Base-by-base conservation (phyloP, 1,284 basidiomycete genomes). In the Fomitopsis schrenkii region DNA sequence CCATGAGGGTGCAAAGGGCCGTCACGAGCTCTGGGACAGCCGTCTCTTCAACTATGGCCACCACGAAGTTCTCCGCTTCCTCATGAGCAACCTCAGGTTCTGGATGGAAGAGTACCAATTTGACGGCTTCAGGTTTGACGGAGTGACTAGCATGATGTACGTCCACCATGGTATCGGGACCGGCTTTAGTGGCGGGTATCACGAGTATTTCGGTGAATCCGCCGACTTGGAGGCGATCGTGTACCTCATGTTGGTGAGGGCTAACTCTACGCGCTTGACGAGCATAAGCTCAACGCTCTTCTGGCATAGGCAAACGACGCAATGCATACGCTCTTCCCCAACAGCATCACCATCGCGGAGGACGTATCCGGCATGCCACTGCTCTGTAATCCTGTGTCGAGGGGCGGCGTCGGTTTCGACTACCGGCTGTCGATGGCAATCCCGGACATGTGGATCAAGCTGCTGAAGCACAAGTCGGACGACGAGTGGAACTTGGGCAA, bases 371-470 rank as follows among this genome's bases (percentile, higher is more conserved):
- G 97, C 26, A 99, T 99, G 97, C 97, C 97, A 1, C 88, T 97
- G 1, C 86, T 99, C 22, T 92, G 97, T 70, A 80, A 87, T 17
- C 88, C 95, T 0, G 88, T 91, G 30, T 70, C 78, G 22, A 84
- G 91, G 66, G 97, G 97, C 52, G 97, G 97, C 28, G 81, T 99
- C 56, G 97, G 97, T 1, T 99, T 99, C 75, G 97, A 99, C 77
- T 99, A 98, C 76, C 90, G 97, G 22, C 80, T 99, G 53, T 94
- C 94, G 28, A 99, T 99, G 97, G 97, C 97, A 9, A 86, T 99
- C 56, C 97, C 97, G 5, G 97, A 99, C 75, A 98, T 98, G 95
- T 99, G 95, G 95, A 99, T 99, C 83, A 98, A 99, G 77, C 81
- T 98, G 28, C 84, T 98, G 67, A 99, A 99, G 75, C 97, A 99